phyloP scores from a whole-genome alignment of 805 yeast genomes.

The Candida sphagnicola region DNA sequence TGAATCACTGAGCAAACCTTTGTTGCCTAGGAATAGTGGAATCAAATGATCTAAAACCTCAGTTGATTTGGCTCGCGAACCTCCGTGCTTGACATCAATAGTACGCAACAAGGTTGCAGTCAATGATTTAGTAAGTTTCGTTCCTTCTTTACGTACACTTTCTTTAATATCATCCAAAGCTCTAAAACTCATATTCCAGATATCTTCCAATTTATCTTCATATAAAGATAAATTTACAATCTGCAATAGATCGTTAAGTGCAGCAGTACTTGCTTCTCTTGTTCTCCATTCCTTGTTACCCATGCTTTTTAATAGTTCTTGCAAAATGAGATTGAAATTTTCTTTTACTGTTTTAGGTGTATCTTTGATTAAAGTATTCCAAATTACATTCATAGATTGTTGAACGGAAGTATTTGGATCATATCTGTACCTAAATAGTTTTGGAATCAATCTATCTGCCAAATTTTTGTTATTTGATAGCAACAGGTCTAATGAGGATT shows the following conservation, averaged over 20 bases:
- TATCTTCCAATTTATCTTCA: conserved; percentile 50
- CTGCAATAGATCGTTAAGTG: conserved; percentile 65
- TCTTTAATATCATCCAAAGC: conserved; percentile 92
- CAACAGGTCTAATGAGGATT: conserved; percentile 64
- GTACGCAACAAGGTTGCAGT: conserved; percentile 59
- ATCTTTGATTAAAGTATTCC: conserved; percentile 69
- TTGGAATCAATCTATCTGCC: conserved; percentile 67
- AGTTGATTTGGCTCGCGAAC: conserved; percentile 35
- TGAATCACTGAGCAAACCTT: conserved; percentile 80
- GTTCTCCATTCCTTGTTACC: conserved; percentile 89
- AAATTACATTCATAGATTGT: conserved; percentile 81
- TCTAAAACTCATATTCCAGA: conserved; percentile 88
- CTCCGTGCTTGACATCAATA: conserved; percentile 44
- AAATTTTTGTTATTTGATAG: conserved; percentile 50
- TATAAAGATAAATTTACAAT: conserved; percentile 53
- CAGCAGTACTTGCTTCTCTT: conserved; percentile 80
- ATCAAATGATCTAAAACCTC: conserved; percentile 53
- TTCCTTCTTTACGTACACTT: conserved; percentile 82
- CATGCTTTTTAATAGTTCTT: conserved; percentile 65
- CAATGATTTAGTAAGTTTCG: conserved; percentile 59
- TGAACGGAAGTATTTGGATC: conserved; percentile 80
- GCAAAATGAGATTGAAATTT: conserved; percentile 55
- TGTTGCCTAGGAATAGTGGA: conserved; percentile 75
- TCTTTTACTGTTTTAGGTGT: conserved; percentile 49
- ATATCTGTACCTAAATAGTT: conserved; percentile 75